Percentiles rank a stretch among this genome's conserved stretches.
phyloP scores from a whole-genome alignment of 257 asterid species.

The Sherardia arvensis region DNA sequence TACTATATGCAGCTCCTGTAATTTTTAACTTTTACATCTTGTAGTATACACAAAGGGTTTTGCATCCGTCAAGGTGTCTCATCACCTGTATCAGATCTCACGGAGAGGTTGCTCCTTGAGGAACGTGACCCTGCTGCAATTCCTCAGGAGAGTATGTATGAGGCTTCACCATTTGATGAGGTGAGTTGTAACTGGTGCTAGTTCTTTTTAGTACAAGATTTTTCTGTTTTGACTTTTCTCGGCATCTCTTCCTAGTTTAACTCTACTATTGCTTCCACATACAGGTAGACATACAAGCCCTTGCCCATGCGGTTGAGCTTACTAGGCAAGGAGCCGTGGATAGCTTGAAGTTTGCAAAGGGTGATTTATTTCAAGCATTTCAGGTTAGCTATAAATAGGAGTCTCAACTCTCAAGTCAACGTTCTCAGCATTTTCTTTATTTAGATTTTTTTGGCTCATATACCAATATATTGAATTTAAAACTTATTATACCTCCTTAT shows the following conservation, averaged over 20 bases:
- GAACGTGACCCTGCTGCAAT: slow-evolving; percentile 88
- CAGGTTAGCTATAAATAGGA: slow-evolving; percentile 43
- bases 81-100: slow-evolving; percentile 84
- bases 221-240: background rate
- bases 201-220: background rate
- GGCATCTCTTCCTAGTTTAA: background rate
- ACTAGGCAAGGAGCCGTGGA: slow-evolving; percentile 97
- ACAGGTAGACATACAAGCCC: slow-evolving; percentile 97
- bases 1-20: background rate
- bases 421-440: background rate
- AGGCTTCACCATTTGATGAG: slow-evolving; percentile 97
- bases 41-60: slow-evolving; percentile 87
- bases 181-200: slow-evolving; percentile 25
- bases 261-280: slow-evolving; percentile 2
- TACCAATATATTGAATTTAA: background rate
- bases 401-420: background rate
- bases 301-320: slow-evolving; percentile 97
- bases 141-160: slow-evolving; percentile 62
- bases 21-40: slow-evolving; percentile 1
- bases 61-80: slow-evolving; percentile 82
- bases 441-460: background rate
- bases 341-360: slow-evolving; percentile 94
- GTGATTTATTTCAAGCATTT: slow-evolving; percentile 83
- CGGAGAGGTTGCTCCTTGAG: slow-evolving; percentile 95
- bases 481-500: background rate